These are phyloP conservation scores for Magnusiomyces paraingens DNA, from an alignment of 1,139 yeast species.

Conservation along the genomic window DNA sequence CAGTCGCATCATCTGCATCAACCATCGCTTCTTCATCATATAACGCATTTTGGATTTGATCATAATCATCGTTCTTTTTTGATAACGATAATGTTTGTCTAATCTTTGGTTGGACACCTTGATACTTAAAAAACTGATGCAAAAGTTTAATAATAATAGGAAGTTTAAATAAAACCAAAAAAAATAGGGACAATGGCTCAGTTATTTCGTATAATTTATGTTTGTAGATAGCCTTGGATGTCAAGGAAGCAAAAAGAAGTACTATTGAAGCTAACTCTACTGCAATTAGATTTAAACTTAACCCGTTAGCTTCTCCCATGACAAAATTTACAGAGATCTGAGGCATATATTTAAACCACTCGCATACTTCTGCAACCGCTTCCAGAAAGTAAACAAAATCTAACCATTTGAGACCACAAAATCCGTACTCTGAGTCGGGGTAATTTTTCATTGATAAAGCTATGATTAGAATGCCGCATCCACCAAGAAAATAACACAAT, in stretches of 20 bases:
- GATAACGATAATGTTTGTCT: too few relatives aligned
- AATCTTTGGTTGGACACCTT: not conserved
- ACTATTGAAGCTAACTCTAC: not conserved
- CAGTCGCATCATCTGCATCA: too few relatives aligned
- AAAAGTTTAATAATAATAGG: not conserved
- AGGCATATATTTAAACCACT: slow-evolving; percentile 15
- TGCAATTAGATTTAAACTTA: not conserved
- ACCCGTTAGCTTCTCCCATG: not conserved
- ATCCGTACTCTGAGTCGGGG: not conserved
- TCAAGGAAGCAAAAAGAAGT: not conserved
- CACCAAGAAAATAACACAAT: not conserved
- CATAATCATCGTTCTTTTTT: too few relatives aligned
- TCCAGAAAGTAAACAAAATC: slow-evolving; percentile 21
- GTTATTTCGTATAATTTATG: not conserved
- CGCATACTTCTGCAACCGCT: slow-evolving; percentile 15
- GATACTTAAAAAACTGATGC: not conserved
- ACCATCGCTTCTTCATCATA: too few relatives aligned
- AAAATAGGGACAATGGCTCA: not conserved
- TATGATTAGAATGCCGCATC: slow-evolving; percentile 2
- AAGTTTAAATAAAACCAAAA: not conserved
- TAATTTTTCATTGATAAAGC: not conserved
- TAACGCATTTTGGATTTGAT: too few relatives aligned
- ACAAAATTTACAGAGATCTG: slow-evolving; percentile 20
- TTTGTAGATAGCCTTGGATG: not conserved
- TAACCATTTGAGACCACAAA: slow-evolving; percentile 14